Percentiles rank a stretch among this genome's conserved stretches.
Conservation (phyloP, 1,284 basidiomycete species). For the Ceratobasidium sp. region DNA sequence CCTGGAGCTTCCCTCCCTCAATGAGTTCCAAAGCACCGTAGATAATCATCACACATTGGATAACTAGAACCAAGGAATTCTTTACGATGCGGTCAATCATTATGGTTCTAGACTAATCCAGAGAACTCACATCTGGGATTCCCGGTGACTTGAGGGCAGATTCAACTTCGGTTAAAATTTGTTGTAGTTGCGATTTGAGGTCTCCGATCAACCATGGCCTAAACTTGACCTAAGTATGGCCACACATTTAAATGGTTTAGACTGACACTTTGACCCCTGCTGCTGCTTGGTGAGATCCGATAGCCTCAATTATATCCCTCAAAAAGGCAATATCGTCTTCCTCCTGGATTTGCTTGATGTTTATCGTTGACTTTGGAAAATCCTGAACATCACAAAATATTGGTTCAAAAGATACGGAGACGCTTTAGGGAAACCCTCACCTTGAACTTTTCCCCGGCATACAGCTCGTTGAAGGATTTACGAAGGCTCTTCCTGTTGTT, state of each 20-base stretch:
- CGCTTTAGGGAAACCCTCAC: not conserved
- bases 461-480: not conserved
- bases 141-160: not conserved
- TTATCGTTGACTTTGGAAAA: not conserved
- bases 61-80: slow-evolving; percentile 8
- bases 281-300: not conserved
- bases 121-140: not conserved
- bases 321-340: slow-evolving; percentile 18
- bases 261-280: not conserved
- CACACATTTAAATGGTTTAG: not conserved
- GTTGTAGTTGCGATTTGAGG: not conserved
- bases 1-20: not conserved
- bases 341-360: not conserved
- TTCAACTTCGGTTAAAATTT: not conserved
- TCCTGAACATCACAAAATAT: not conserved
- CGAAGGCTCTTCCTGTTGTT: not conserved
- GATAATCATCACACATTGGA: slow-evolving; percentile 23
- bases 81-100: not conserved
- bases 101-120: not conserved
- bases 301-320: not conserved
- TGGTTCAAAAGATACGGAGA: not conserved
- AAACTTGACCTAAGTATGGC: not conserved
- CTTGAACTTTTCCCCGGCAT: not conserved
- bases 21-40: slow-evolving; percentile 18
- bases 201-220: not conserved